These are phyloP conservation scores for Macrophomina pseudophaseolina DNA, from an alignment of 2,329 filamentous ascomycete genomes.

Conservation along the genomic window DNA sequence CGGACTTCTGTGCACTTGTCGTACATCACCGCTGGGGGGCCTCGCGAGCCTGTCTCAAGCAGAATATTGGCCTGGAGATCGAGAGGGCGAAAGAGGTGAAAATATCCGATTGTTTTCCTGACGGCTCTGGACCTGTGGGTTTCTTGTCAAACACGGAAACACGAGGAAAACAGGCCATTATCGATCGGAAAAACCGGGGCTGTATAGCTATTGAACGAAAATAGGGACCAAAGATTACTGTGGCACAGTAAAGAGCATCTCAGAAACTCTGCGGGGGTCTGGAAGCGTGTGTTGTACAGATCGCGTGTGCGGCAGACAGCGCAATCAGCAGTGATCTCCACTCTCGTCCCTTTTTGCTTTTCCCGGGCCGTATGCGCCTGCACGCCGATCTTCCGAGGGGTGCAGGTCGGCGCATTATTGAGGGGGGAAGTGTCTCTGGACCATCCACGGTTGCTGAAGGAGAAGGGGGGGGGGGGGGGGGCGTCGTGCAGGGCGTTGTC, in stretches of 20 bases:
- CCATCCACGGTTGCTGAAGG: background rate
- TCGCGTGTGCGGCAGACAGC: background rate
- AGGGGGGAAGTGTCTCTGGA: background rate
- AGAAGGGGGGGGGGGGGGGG: too few species aligned
- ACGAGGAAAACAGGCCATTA: background rate
- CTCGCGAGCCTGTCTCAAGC: background rate
- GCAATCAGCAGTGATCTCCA: slow-evolving; percentile 12
- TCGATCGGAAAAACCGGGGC: background rate
- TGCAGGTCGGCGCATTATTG: background rate
- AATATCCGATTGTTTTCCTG: too few species aligned
- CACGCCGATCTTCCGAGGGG: slow-evolving; percentile 16
- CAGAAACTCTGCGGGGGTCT: slow-evolving; percentile 7
- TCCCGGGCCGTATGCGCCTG: background rate
- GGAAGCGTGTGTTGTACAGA: slow-evolving; percentile 15
- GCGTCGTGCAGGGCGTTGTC: background rate
- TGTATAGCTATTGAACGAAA: background rate
- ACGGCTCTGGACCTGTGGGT: background rate
- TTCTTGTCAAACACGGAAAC: background rate
- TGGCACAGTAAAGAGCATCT: background rate
- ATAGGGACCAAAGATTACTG: background rate
- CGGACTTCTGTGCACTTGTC: background rate
- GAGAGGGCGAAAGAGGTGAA: background rate
- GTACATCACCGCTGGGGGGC: background rate
- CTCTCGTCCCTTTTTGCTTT: slow-evolving; percentile 8
- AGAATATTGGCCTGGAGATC: background rate